Evolutionary conservation across 2,329 filamentous ascomycete species (phyloP).

Genomic region (Cryphonectria carpinicola): DNA sequence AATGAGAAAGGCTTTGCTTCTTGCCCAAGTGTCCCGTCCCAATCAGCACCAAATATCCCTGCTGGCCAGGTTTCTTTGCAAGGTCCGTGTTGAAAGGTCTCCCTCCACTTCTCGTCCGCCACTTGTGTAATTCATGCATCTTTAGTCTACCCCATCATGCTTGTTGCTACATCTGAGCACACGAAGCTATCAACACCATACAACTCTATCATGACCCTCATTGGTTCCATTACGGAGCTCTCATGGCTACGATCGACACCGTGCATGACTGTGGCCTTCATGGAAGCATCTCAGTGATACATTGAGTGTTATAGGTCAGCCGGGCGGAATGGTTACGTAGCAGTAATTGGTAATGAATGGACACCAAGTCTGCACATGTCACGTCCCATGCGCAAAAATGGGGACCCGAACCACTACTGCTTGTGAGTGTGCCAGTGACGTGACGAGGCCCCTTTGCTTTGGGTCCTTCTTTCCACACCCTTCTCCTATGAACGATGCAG

Average conservation of each 20-base stretch:
- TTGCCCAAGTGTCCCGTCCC: too few species aligned
- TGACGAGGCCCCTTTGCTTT: neutral
- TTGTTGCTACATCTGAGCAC: neutral
- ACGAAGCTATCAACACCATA: neutral
- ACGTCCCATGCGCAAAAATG: neutral
- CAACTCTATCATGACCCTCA: neutral
- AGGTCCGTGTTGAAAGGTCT: neutral
- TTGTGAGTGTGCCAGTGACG: neutral
- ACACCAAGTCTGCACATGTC: neutral
- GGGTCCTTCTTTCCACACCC: neutral
- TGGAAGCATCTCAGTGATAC: neutral
- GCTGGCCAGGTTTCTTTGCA: neutral
- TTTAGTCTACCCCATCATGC: neutral
- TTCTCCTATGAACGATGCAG: neutral
- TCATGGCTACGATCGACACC: neutral
- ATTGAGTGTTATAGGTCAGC: too few species aligned
- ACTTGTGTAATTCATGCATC: neutral
- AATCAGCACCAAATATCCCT: neutral
- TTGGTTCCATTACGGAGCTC: neutral
- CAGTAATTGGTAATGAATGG: neutral
- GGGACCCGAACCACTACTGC: neutral
- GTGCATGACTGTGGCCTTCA: neutral
- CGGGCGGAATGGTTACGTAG: neutral
- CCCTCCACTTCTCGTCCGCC: neutral
- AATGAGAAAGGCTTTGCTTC: too few species aligned